Evolutionary conservation across 192 early-diverging fungal genomes (phyloP).

Genomic region (Ambispora gerdemannii): DNA sequence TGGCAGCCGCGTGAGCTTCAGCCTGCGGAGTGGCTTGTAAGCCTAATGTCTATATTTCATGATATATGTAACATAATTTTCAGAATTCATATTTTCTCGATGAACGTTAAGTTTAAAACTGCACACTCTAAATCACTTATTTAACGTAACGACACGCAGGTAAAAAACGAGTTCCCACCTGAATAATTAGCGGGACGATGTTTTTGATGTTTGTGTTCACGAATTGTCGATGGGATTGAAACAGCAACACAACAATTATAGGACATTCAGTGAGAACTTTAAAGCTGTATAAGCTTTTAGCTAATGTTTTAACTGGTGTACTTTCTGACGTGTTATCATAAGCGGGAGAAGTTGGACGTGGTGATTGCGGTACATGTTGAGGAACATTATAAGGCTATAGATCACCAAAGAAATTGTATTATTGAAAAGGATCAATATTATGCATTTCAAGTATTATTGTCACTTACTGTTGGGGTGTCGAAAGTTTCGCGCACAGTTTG

Average conservation of each 20-base stretch:
- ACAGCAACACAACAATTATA: conserved; percentile 93
- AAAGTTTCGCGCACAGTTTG: conserved; percentile 77
- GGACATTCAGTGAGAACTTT: conserved; percentile 98
- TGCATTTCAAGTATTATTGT: too few relatives aligned
- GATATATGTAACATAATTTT: too few relatives aligned
- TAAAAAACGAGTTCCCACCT: conserved; percentile 42
- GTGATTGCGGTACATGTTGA: conserved; percentile 52
- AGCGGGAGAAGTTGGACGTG: conserved; percentile 72
- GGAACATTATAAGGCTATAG: neutral
- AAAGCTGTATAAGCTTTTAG: conserved; percentile 79
- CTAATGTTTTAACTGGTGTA: conserved; percentile 61
- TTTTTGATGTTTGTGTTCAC: conserved; percentile 75
- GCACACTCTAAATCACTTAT: too few relatives aligned
- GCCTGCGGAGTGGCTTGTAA: conserved; percentile 55
- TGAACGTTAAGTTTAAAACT: too few relatives aligned
- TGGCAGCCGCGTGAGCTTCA: conserved; percentile 50
- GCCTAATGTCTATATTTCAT: conserved; percentile 45
- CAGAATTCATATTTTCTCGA: too few relatives aligned
- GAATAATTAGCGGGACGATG: conserved; percentile 87
- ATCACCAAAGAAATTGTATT: neutral
- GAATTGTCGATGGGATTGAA: conserved; percentile 84
- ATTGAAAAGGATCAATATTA: neutral
- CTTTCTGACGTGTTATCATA: conserved; percentile 55
- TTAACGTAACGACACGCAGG: too few relatives aligned
- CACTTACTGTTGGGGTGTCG: conserved; percentile 73